These are phyloP conservation scores for Pichia exigua DNA, from an alignment of 805 yeast species.

Conservation along the genomic window DNA sequence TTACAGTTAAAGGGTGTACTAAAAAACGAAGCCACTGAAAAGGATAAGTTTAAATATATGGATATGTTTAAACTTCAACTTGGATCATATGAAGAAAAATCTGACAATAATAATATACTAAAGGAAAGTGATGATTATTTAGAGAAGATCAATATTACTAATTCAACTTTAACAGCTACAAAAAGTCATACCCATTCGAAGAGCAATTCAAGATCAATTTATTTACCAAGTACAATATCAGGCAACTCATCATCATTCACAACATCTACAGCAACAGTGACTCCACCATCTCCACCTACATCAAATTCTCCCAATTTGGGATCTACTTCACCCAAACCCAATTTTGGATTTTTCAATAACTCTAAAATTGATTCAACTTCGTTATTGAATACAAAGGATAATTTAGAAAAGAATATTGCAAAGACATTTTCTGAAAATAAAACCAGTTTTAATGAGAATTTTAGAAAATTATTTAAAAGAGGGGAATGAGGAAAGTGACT, in stretches of 20 bases:
- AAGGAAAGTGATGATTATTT: constrained; percentile 23
- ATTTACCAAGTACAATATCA: constrained; percentile 11
- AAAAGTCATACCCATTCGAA: constrained; percentile 7
- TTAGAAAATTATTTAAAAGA: constrained; percentile 50
- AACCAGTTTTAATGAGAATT: constrained; percentile 60
- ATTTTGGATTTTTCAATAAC: constrained; percentile 15
- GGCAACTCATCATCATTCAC: constrained; percentile 8
- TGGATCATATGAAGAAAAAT: constrained; percentile 26
- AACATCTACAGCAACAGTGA: constrained; percentile 9
- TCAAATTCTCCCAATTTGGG: neutral
- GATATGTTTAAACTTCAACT: constrained; percentile 34
- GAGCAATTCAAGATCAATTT: constrained; percentile 9
- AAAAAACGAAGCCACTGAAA: constrained; percentile 27
- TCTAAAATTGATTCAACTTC: constrained; percentile 25
- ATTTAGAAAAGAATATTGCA: constrained; percentile 36
- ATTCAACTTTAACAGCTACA: neutral
- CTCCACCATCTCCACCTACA: constrained; percentile 12
- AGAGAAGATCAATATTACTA: constrained; percentile 17
- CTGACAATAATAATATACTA: constrained; percentile 20
- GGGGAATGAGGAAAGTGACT: constrained; percentile 3
- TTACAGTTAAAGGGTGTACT: constrained; percentile 50
- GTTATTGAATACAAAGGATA: constrained; percentile 34
- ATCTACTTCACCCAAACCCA: constrained; percentile 1
- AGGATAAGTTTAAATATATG: constrained; percentile 29
- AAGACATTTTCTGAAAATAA: constrained; percentile 46